phyloP scores from a whole-genome alignment of 2,329 filamentous ascomycete species.

The Blumeria hordei region DNA sequence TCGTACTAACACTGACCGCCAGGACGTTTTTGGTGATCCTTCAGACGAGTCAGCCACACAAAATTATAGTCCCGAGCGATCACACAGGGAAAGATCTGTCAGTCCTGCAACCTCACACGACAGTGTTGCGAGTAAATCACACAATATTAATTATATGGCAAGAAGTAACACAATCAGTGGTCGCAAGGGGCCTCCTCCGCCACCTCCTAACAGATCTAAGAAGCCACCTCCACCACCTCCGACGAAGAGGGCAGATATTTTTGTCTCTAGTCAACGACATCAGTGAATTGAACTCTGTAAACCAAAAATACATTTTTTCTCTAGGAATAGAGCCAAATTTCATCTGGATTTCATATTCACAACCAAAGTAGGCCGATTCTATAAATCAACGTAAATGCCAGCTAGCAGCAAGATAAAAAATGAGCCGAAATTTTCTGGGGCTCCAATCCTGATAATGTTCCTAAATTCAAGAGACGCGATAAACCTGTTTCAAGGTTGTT shows the following conservation, averaged over 20 bases:
- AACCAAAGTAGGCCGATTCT: too few species aligned
- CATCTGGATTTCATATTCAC: too few species aligned
- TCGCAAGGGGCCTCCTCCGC: constrained; percentile 29
- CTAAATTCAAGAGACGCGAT: too few species aligned
- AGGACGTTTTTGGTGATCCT: constrained; percentile 24
- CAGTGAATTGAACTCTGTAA: too few species aligned
- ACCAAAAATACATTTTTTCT: too few species aligned
- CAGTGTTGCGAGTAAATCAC: constrained; percentile 21
- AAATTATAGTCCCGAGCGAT: constrained; percentile 23
- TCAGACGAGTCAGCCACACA: constrained; percentile 25
- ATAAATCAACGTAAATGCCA: too few species aligned
- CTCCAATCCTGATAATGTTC: too few species aligned
- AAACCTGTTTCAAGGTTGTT: too few species aligned
- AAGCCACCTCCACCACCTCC: constrained; percentile 42
- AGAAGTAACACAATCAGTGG: constrained; percentile 12
- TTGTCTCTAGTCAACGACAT: too few species aligned
- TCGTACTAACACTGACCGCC: constrained; percentile 8
- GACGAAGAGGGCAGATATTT: constrained; percentile 26
- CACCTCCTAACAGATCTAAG: constrained; percentile 35
- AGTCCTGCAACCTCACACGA: constrained; percentile 29
- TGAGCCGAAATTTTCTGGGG: too few species aligned
- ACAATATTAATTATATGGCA: constrained; percentile 23
- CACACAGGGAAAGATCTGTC: constrained; percentile 23
- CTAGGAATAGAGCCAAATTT: too few species aligned
- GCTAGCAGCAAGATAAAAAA: too few species aligned